phyloP scores from a whole-genome alignment of 169 alveolate genomes.

The Eimeria maxima region DNA sequence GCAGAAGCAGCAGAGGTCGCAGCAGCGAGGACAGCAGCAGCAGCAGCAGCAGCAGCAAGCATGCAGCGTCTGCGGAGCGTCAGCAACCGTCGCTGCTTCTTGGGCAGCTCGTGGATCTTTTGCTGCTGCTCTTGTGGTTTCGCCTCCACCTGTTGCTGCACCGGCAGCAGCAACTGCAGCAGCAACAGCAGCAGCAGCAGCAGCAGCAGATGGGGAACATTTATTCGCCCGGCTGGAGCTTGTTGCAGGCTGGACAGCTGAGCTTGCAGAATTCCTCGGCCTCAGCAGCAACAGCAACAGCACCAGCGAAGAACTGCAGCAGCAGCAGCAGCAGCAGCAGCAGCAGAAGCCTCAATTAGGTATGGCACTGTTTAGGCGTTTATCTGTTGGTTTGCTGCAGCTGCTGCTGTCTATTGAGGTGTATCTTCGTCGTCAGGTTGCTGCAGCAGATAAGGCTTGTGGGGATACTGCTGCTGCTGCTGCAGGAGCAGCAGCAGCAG shows the following conservation, averaged over 20 bases:
- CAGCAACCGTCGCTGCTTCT: not conserved
- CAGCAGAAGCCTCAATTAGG: slow-evolving; percentile 35
- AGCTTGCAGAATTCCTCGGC: not conserved
- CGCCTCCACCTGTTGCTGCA: not conserved
- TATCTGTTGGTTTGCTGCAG: slow-evolving; percentile 45
- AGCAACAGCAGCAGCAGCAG: slow-evolving; percentile 26
- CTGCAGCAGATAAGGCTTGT: not conserved
- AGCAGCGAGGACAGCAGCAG: not conserved
- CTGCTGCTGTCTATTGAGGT: slow-evolving; percentile 34
- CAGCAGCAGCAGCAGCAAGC: slow-evolving; percentile 5
- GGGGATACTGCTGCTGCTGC: too few relatives aligned
- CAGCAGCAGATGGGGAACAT: slow-evolving; percentile 19
- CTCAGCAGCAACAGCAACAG: slow-evolving; percentile 8
- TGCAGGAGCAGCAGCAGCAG: slow-evolving; percentile 33
- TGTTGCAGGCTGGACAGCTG: slow-evolving; percentile 36
- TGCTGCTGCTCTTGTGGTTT: slow-evolving; percentile 30
- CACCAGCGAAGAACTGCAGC: not conserved
- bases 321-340: not conserved
- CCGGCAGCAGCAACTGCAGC: slow-evolving; percentile 6
- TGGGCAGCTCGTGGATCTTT: slow-evolving; percentile 29
- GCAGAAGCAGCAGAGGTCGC: not conserved
- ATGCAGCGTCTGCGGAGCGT: not conserved
- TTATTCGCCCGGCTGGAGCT: slow-evolving; percentile 1
- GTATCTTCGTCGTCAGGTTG: slow-evolving; percentile 28
- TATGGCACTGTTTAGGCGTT: not conserved